A percentile compares a stretch with the other conserved stretches of the same genome.
phyloP scores from a whole-genome alignment of 2,329 filamentous ascomycete genomes.

The Seiridium unicorne region DNA sequence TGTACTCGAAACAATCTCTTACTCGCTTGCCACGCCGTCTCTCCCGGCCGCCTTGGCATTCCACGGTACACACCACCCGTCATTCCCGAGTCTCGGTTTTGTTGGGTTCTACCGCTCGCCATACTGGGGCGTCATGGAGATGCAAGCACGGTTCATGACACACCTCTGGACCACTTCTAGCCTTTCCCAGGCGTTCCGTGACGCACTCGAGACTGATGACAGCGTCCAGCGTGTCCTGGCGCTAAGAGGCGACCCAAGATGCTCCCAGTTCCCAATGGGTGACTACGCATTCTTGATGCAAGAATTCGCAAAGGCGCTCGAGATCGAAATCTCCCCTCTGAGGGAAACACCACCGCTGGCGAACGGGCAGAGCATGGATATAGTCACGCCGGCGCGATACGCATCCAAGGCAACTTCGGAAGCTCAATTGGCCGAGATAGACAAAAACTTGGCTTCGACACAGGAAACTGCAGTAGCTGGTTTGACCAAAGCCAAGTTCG shows the following conservation, averaged over 20 bases:
- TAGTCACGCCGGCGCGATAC: conserved; percentile 58
- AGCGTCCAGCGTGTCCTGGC: conserved; percentile 44
- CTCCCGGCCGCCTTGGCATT: conserved; percentile 68
- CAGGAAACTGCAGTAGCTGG: conserved; percentile 38
- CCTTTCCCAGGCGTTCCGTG: conserved; percentile 25
- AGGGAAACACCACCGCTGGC: conserved; percentile 37
- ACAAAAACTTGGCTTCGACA: conserved; percentile 44
- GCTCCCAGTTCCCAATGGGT: conserved; percentile 77
- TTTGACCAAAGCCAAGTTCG: conserved; percentile 47
- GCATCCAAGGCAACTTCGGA: conserved; percentile 33
- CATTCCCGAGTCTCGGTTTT: conserved; percentile 67
- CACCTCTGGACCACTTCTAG: conserved; percentile 50
- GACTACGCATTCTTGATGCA: conserved; percentile 79
- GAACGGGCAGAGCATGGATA: conserved; percentile 45
- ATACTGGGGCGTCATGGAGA: conserved; percentile 85
- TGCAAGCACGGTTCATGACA: conserved; percentile 73
- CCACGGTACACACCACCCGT: conserved; percentile 61
- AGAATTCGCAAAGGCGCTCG: conserved; percentile 60
- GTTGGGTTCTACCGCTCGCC: conserved; percentile 83
- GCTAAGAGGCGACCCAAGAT: conserved; percentile 50
- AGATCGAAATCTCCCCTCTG: conserved; percentile 41
- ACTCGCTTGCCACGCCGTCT: conserved; percentile 51
- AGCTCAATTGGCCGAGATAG: conserved; percentile 36
- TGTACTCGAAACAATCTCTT: conserved; percentile 55
- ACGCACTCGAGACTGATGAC: conserved; percentile 41